A percentile compares a stretch with the other conserved stretches of the same genome.
These are phyloP conservation scores for Sistotremastrum niveocremeum DNA, from an alignment of 768 basidiomycete genomes.

Conservation along the genomic window DNA sequence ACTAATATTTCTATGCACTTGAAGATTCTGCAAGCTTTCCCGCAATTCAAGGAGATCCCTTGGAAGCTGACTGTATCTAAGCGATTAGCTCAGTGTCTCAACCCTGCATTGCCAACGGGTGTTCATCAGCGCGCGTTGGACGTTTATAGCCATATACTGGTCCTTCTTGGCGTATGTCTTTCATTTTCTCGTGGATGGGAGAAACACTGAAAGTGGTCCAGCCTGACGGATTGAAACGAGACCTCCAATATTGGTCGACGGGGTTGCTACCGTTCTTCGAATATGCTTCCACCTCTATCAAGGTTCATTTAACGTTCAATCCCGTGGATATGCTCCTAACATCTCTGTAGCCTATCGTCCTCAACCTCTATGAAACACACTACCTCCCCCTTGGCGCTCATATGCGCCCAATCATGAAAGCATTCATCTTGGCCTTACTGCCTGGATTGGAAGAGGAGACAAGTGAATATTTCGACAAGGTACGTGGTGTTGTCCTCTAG, in stretches of 20 bases:
- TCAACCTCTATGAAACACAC: slow-evolving; percentile 86
- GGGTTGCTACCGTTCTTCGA: slow-evolving; percentile 98
- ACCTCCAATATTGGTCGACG: slow-evolving; percentile 87
- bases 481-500: slow-evolving; percentile 10
- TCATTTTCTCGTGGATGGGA: not conserved
- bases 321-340: not conserved
- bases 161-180: slow-evolving; percentile 70
- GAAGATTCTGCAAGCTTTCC: slow-evolving; percentile 85
- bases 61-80: slow-evolving; percentile 90
- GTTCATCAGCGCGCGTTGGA: slow-evolving; percentile 95
- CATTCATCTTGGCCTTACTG: slow-evolving; percentile 83
- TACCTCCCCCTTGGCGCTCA: slow-evolving; percentile 76
- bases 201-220: slow-evolving; percentile 16
- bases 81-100: slow-evolving; percentile 88
- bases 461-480: slow-evolving; percentile 93
- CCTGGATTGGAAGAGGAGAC: slow-evolving; percentile 97
- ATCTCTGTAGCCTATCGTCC: slow-evolving; percentile 53
- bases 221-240: slow-evolving; percentile 77
- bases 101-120: slow-evolving; percentile 93
- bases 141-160: slow-evolving; percentile 85
- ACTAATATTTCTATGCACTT: not conserved
- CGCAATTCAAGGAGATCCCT: slow-evolving; percentile 93
- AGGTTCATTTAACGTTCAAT: slow-evolving; percentile 31
- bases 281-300: slow-evolving; percentile 97
- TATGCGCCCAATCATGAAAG: slow-evolving; percentile 84